Base-by-base conservation (phyloP, 148 eudicot species). In the Pharnaceum exiguum region DNA sequence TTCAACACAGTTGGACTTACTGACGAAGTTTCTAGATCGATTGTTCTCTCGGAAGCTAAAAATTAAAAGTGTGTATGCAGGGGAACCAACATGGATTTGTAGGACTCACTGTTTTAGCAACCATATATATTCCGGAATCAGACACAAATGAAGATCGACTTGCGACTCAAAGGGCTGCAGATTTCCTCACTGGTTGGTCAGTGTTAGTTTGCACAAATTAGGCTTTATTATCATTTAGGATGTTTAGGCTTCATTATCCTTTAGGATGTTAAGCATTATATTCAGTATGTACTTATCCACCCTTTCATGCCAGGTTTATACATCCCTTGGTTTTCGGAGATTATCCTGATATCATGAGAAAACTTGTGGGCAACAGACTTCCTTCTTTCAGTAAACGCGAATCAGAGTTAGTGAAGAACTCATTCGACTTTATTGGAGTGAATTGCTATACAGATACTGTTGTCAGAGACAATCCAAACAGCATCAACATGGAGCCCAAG, bases 271-370 rank as follows among this genome's bases (percentile, higher is more conserved):
- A n/a, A n/a, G n/a, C n/a, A n/a, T n/a, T n/a, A n/a, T n/a, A n/a
- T n/a, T n/a, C n/a, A n/a, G n/a, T n/a, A n/a, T n/a, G n/a, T n/a
- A n/a, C n/a, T n/a, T n/a, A n/a, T n/a, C n/a, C n/a, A n/a, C n/a
- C n/a, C n/a, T n/a, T n/a, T n/a, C n/a, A n/a, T n/a, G n/a, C n/a
- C n/a, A 56, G 60, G 60, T 15, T 57, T 2, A 27, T 57, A 8
- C 7, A 57, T 28, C 61, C 61, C 16, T 57, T 57, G 61, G 36
- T 57, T n/a, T 17, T 3, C 18, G 61, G 61, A 42, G 61, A 57
- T 15, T 57, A 57, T 57, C 48, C 61, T 12, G 18, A 4, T 15
- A 38, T 25, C 24, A 56, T 56, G 60, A 56, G 40, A 23, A 9
- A 38, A 7, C 0, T 0, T 0, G 13, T 22, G 8, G 46, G 60